Percentiles rank a stretch among this genome's conserved stretches.
Evolutionary conservation across 176 grass and related monocot genomes (phyloP).

Genomic region (Bromus sterilis): DNA sequence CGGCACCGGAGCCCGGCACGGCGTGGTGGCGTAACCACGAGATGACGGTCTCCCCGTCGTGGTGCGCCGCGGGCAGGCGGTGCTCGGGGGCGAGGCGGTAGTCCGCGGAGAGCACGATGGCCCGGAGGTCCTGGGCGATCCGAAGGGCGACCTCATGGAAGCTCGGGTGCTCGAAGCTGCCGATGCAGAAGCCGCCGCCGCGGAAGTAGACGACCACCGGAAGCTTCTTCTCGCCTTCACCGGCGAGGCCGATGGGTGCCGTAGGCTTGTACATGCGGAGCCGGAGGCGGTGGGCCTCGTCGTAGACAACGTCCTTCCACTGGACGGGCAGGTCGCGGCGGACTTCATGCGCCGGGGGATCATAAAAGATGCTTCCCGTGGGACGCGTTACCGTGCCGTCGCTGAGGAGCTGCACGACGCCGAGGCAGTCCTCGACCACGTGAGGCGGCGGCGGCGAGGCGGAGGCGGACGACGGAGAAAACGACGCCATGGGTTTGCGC

Average conservation of each 20-base stretch:
- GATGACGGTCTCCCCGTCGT: conserved; percentile 32
- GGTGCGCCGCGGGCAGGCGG: conserved; percentile 49
- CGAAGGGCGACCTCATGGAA: conserved; percentile 36
- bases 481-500: background rate
- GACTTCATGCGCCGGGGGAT: background rate
- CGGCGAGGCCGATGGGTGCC: background rate
- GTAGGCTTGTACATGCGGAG: conserved; percentile 42
- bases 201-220: too few species aligned
- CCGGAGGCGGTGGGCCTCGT: conserved; percentile 19
- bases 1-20: background rate
- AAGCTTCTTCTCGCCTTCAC: conserved; percentile 20
- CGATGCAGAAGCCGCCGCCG: too few species aligned
- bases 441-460: too few species aligned
- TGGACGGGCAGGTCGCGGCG: background rate
- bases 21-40: conserved; percentile 30
- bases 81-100: conserved; percentile 62
- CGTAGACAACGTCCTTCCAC: conserved; percentile 52
- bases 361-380: background rate
- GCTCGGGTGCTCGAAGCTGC: conserved; percentile 26
- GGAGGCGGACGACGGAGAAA: background rate
- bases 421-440: too few species aligned
- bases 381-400: too few species aligned
- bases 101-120: conserved; percentile 52
- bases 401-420: too few species aligned
- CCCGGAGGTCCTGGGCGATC: conserved; percentile 39